phyloP scores from a whole-genome alignment of 495 filamentous ascomycete species.

The Penicillium daleae region DNA sequence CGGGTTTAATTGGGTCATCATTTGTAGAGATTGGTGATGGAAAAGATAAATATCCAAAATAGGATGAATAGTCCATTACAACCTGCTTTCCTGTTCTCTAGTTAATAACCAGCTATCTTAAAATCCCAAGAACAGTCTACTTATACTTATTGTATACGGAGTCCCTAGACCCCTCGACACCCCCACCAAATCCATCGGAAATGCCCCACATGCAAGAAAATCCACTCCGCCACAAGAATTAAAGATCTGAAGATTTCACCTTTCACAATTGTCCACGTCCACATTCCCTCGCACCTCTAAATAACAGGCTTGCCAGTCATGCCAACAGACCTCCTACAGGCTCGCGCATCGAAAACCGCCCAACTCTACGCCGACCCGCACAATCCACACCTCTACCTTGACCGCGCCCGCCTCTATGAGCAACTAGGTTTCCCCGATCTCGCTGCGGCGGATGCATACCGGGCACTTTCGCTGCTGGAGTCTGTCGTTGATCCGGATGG shows the following conservation, averaged over 20 bases:
- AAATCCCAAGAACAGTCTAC: not conserved
- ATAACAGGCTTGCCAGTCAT: not conserved
- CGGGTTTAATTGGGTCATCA: not conserved
- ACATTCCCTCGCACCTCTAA: not conserved
- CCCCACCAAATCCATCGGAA: conserved; percentile 12
- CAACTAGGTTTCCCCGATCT: conserved; percentile 86
- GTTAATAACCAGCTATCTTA: not conserved
- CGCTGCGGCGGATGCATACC: conserved; percentile 87
- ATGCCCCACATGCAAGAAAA: conserved; percentile 13
- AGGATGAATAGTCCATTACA: not conserved
- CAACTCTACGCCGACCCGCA: conserved; percentile 63
- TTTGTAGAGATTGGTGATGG: not conserved
- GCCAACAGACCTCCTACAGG: conserved; percentile 26
- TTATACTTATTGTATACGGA: no score
- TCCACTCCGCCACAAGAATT: conserved; percentile 6
- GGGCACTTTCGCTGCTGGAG: conserved; percentile 81
- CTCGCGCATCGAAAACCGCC: conserved; percentile 30
- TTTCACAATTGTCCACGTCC: not conserved
- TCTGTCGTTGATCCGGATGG: conserved; percentile 67
- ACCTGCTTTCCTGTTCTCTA: not conserved
- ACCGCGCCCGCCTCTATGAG: conserved; percentile 70
- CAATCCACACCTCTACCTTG: conserved; percentile 74
- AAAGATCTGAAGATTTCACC: conserved; percentile 2
- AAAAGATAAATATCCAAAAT: not conserved
- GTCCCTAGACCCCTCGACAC: not conserved